These are phyloP conservation scores for Penicillium antarcticum DNA, from an alignment of 495 filamentous ascomycete genomes.

Conservation along the genomic window DNA sequence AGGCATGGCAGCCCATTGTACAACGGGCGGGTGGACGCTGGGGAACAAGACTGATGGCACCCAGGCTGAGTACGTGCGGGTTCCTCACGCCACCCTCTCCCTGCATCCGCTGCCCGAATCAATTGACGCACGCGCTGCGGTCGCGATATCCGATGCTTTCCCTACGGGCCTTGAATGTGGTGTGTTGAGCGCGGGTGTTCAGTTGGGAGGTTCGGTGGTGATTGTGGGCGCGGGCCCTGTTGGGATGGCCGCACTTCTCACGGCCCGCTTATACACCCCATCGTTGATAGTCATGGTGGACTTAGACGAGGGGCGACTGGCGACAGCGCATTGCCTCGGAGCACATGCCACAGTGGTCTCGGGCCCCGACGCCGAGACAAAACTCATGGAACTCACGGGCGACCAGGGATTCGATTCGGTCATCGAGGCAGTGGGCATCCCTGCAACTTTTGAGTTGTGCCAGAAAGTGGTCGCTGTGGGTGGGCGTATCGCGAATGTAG, in stretches of 20 bases:
- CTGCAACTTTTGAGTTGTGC: constrained; percentile 41
- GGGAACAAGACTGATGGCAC: constrained; percentile 46
- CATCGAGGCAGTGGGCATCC: constrained; percentile 53
- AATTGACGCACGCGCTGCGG: constrained; percentile 33
- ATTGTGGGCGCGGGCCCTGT: constrained; percentile 53
- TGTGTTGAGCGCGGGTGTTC: constrained; percentile 41
- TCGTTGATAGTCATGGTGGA: constrained; percentile 44
- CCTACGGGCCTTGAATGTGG: constrained; percentile 51
- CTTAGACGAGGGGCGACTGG: constrained; percentile 37
- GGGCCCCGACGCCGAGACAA: constrained; percentile 21
- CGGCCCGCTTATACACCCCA: constrained; percentile 44
- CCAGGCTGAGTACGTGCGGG: constrained; percentile 49
- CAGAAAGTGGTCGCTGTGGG: constrained; percentile 49
- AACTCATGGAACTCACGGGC: constrained; percentile 36
- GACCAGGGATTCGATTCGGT: constrained; percentile 50
- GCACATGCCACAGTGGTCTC: constrained; percentile 38
- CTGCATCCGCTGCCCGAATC: constrained; percentile 34
- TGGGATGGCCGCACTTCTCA: constrained; percentile 45
- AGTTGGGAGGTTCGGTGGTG: constrained; percentile 41
- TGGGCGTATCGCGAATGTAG: constrained; percentile 51
- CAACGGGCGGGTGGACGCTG: constrained; percentile 38
- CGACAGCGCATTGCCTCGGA: constrained; percentile 39
- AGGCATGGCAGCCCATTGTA: constrained; percentile 37
- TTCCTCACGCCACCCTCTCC: constrained; percentile 42
- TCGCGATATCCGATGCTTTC: constrained; percentile 46